Base-by-base conservation (phyloP, 345 rosid genomes). In the Arabidopsis suecica region DNA sequence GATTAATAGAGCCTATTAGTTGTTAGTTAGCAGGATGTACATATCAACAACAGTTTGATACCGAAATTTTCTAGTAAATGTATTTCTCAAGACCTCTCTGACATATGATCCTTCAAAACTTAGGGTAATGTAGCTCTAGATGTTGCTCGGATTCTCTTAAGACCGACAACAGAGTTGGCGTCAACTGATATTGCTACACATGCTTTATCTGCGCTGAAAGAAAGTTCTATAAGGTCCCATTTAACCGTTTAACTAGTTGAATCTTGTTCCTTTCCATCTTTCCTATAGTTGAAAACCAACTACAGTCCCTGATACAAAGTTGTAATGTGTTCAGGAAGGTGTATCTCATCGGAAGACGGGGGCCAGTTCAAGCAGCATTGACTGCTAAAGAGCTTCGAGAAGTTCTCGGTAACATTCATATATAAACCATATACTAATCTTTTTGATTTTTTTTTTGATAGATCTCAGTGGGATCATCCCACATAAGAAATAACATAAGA, bases 71-170 rank as follows among this genome's bases (percentile, higher is more conserved):
- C 34, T 20, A 55, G 60, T 55, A 9, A 38, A 38, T 56, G 37
- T 32, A 30, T 57, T 70, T 56, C 45, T 56, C 61, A 48, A 48
- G 45, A 20, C 14, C 25, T 37, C 66, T 71, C 72, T 64, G 54
- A 77, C 60, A 4, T 13, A 65, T 49, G 61, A 10, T 18, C 63
- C 37, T 65, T 60, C 57, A 18, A 16, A 49, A 82, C 49, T 49
- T 84, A 95, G 99, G 99, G 99, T 61, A 95, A 95, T 86, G 97
- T 95, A 65, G 99, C 97, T 78, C 90, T 92, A 54, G 97, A 92
- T 79, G 89, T 87, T 79, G 96, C 97, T 67, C 88, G 97, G 61
- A 85, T 95, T 76, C 97, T 95, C 51, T 74, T 95, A 68, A 82
- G 87, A 57, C 91, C 99, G 10, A 86, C 86, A 33, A 62, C 81